Conservation (phyloP, 2,329 filamentous ascomycete genomes). For the Aspergillus fumigatiaffinis region DNA sequence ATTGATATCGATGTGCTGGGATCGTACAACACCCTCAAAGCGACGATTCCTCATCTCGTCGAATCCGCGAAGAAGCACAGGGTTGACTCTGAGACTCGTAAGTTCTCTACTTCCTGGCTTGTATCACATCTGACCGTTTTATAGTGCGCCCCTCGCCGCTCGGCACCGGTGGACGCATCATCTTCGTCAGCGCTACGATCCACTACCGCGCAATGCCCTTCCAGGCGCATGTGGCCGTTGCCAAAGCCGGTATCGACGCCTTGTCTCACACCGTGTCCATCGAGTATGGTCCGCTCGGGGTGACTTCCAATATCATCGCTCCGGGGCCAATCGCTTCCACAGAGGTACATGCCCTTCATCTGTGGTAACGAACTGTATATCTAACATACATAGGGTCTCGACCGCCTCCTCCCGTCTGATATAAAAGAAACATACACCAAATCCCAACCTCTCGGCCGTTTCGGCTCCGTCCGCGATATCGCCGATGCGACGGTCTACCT, state of each 20-base stretch:
- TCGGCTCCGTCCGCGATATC: conserved; percentile 80
- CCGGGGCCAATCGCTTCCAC: conserved; percentile 84
- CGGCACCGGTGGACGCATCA: conserved; percentile 73
- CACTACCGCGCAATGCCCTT: conserved; percentile 84
- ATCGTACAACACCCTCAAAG: conserved; percentile 92
- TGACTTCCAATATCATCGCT: conserved; percentile 84
- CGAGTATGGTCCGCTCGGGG: conserved; percentile 82
- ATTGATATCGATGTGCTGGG: conserved; percentile 95
- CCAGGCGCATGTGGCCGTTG: conserved; percentile 84
- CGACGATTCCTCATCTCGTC: conserved; percentile 76
- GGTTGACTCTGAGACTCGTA: conserved; percentile 54
- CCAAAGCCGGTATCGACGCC: conserved; percentile 87
- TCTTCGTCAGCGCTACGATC: conserved; percentile 86
- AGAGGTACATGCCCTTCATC: conserved; percentile 46
- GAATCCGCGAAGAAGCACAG: conserved; percentile 64
- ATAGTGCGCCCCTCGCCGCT: conserved; percentile 36
- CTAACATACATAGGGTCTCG: conserved; percentile 53
- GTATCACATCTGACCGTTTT: background rate
- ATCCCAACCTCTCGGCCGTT: conserved; percentile 67
- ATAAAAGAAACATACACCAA: conserved; percentile 46
- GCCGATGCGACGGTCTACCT: conserved; percentile 88
- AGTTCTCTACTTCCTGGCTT: conserved; percentile 10
- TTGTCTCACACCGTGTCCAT: conserved; percentile 75
- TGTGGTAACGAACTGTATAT: background rate
- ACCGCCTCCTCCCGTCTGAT: conserved; percentile 55